These are phyloP conservation scores for Teratosphaeria epicoccoides DNA, from an alignment of 2,329 filamentous ascomycete genomes.

Conservation along the genomic window DNA sequence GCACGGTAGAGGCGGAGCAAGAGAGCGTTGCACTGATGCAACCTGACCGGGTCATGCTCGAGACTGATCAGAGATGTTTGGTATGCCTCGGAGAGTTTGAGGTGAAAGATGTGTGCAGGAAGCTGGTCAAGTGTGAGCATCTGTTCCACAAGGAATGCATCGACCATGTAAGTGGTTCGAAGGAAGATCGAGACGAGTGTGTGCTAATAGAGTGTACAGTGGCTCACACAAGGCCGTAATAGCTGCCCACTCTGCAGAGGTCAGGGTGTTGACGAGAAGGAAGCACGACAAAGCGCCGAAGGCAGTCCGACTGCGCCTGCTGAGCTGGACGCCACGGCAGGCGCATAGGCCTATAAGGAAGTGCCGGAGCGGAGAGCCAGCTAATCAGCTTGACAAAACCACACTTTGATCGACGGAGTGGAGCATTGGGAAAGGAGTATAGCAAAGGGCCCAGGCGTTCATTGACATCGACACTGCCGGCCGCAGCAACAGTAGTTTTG, in stretches of 20 bases:
- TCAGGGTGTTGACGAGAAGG: slow-evolving; percentile 45
- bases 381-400: no score
- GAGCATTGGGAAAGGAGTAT: not conserved
- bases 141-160: slow-evolving; percentile 60
- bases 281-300: slow-evolving; percentile 5
- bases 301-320: slow-evolving; percentile 4
- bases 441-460: not conserved
- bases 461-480: not conserved
- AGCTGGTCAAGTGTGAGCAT: slow-evolving; percentile 53
- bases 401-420: not conserved
- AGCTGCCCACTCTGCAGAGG: slow-evolving; percentile 53
- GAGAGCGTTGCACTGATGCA: not conserved
- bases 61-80: slow-evolving; percentile 45
- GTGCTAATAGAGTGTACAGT: slow-evolving; percentile 27
- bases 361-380: not conserved
- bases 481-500: not conserved
- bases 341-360: not conserved
- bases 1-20: not conserved
- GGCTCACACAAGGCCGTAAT: slow-evolving; percentile 57
- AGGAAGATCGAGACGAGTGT: slow-evolving; percentile 6
- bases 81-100: slow-evolving; percentile 59
- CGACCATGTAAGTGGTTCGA: slow-evolving; percentile 46
- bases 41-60: slow-evolving; percentile 21
- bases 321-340: slow-evolving; percentile 4
- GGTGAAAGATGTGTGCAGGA: slow-evolving; percentile 48